Base-by-base conservation (phyloP, 768 basidiomycete species). In the Asterophora parasitica region DNA sequence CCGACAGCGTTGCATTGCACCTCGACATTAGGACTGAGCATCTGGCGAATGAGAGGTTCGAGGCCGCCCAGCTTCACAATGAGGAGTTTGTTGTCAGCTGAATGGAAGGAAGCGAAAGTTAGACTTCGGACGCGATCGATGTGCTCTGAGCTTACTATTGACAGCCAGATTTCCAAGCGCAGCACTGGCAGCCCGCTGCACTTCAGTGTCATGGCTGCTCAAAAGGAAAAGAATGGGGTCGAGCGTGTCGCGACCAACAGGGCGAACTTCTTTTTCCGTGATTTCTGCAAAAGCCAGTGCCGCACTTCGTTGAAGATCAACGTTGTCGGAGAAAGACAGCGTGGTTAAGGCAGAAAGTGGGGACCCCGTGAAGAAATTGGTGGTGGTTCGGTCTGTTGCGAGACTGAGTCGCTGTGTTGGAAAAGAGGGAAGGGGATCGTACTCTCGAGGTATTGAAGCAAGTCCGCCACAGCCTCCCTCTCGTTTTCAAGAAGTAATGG, bases 1-100 rank as follows among this genome's bases (percentile, higher is more conserved):
- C 96, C 96, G 19, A 99, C 96, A 23, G 96, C 96, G 63, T 99
- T 99, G 73, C 96, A 99, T 67, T 98, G 96, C 2, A 99, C 96
- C 64, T 99, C 96, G 34, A 98, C 95, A 61, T 98, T 99, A 2
- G 94, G 93, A 57, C 89, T 92, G 45, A 97, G 82, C 96, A 99
- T 99, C 67, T 99, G 96, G 48, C 94, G 84, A 59, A 99, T 98
- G 58, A 99, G 77, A 40, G 95, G 96, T 65, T 99, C 96, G 36
- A 99, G 80, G 46, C 96, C 96, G 40, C 95, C 95, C 27, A 99
- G 80, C 67, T 93, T 92, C 58, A 99, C 96, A 58, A 99, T 98
- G 62, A 98, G 85, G 54, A 98, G 78, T 67, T 99, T 99, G 79
- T 99, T 99, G 67, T 98, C 96, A 47, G 92, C 95, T 99, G 49